Conservation (phyloP, 768 basidiomycete species). For the Cyclocybe aegerita region DNA sequence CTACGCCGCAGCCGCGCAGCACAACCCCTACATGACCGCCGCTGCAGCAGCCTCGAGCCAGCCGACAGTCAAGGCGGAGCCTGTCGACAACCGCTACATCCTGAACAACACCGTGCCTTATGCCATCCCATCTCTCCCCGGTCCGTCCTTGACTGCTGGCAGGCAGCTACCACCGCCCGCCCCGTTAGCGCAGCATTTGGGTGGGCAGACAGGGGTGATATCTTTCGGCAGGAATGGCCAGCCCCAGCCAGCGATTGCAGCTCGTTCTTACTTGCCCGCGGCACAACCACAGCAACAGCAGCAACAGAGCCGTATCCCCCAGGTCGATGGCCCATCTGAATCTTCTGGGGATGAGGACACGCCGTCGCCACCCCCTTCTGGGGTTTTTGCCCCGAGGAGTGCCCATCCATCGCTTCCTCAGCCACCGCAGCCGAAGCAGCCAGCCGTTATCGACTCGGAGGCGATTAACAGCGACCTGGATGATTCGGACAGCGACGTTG, state of each 20-base stretch:
- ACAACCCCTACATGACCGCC: constrained; percentile 53
- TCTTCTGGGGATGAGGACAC: constrained; percentile 63
- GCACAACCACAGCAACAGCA: constrained; percentile 20
- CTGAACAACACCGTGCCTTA: constrained; percentile 49
- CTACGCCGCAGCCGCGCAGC: constrained; percentile 38
- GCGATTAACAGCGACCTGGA: constrained; percentile 97
- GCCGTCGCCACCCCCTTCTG: constrained; percentile 65
- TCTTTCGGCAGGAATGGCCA: constrained; percentile 45
- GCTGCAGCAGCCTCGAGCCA: constrained; percentile 34
- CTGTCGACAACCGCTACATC: constrained; percentile 68
- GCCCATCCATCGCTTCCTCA: constrained; percentile 80
- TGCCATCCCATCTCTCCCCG: constrained; percentile 61
- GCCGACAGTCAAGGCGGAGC: constrained; percentile 70
- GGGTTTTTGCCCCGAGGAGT: constrained; percentile 65
- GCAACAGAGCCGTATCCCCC: constrained; percentile 55
- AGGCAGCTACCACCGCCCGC: constrained; percentile 43
- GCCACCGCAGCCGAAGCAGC: constrained; percentile 35
- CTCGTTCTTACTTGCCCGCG: constrained; percentile 25
- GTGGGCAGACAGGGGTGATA: constrained; percentile 58
- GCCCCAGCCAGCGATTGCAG: constrained; percentile 24
- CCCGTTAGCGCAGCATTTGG: constrained; percentile 45
- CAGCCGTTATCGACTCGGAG: constrained; percentile 59
- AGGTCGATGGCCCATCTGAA: constrained; percentile 79
- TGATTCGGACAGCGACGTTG: constrained; percentile 87
- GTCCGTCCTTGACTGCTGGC: constrained; percentile 59